Percentiles rank a stretch among this genome's conserved stretches.
Conservation (phyloP, 129 eudicot species). For the Flaveria sonorensis region DNA sequence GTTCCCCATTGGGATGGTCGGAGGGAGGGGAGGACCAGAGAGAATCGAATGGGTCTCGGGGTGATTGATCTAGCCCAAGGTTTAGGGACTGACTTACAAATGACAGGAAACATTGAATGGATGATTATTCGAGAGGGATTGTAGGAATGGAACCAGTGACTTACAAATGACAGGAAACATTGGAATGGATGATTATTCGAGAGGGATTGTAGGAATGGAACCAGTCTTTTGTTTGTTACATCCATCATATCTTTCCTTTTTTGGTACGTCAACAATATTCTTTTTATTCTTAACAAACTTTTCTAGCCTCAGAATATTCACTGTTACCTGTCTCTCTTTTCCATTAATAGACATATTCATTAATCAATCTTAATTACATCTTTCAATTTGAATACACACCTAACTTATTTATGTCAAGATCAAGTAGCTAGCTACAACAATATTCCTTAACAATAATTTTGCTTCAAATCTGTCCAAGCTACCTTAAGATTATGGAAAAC, state of each 20-base stretch:
- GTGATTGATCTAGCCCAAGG: constrained; percentile 6
- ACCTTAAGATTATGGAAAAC: too few species aligned
- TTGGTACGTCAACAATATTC: neutral
- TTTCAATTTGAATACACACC: too few species aligned
- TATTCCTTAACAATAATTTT: too few species aligned
- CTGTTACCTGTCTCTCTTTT: too few species aligned
- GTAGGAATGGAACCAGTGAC: neutral
- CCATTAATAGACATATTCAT: too few species aligned
- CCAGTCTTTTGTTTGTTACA: neutral
- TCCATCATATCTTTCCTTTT: neutral
- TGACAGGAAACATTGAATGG: neutral
- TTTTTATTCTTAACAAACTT: too few species aligned
- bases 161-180: neutral
- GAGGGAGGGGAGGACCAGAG: neutral
- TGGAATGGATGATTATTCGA: neutral
- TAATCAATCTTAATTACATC: too few species aligned
- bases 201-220: constrained; percentile 3
- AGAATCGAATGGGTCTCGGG: neutral
- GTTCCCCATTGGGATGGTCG: constrained; percentile 17
- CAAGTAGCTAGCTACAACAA: too few species aligned
- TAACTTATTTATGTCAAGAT: too few species aligned
- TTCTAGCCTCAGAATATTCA: too few species aligned
- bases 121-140: neutral
- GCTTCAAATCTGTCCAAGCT: too few species aligned
- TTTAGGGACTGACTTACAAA: neutral